Evolutionary conservation across 2,329 filamentous ascomycete genomes (phyloP), one percentile per base, ranked within the genome.

Genomic region (Geosmithia putterillii): DNA sequence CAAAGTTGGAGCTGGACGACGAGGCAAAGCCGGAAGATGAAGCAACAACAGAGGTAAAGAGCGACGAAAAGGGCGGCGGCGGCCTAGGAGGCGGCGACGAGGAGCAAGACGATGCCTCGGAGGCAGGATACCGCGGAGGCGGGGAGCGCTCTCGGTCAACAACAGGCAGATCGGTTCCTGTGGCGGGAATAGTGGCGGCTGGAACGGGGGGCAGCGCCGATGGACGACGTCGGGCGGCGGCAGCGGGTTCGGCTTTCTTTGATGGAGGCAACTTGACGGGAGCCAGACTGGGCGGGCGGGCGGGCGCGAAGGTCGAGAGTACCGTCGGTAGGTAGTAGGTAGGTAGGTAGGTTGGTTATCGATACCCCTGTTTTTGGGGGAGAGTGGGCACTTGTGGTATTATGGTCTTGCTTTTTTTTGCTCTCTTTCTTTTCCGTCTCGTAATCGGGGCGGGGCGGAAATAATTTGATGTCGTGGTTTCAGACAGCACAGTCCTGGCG

Each of bases 41-140:
- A 14, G 28, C 28, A 12, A 47, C 57, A 52, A 40, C 42, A 51
- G 62, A 63, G 36, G 64, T 63, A 59, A 74, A 79, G 60, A 79
- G 70, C 46, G 74, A 78, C 45, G 73, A 79, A 54, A 80, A 80
- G 25, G 76, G 70, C 47, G 75, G 76, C 44, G 73, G 74, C 37
- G 65, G 66, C 47, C 74, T 76, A 44, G 73, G 74, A 36, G 65
- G 65, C 41, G 74, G 76, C 44, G 66, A 32, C 10, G 28, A 32
- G 3, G 28, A 32, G n/a, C n/a, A 65, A 45, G 67, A 65, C 43
- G 70, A 73, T 32, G 71, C 64, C 58, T 77, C 74, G 44, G 71
- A 72, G 47, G 62, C 61, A 46, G 74, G 74, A 60, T 81, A 81
- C 55, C 70, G 70, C 42, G 77, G 76, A 50, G 76, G 77, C 42